These are phyloP conservation scores for Magnolia officinalis DNA, from an alignment of 164 flowering plant species.

Conservation along the genomic window DNA sequence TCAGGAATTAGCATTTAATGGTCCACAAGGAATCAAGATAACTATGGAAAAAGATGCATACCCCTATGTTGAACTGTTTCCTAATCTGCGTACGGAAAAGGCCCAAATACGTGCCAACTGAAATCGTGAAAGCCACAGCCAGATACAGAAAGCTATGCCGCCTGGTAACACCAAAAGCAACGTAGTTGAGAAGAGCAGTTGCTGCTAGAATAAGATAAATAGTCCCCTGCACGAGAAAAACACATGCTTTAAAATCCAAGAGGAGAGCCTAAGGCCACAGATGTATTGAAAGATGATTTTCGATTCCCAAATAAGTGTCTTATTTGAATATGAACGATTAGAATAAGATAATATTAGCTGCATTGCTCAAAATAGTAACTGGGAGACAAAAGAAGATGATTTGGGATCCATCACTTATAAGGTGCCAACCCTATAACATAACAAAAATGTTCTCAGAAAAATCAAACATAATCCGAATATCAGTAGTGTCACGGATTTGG, in stretches of 20 bases:
- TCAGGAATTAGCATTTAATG: too few relatives aligned
- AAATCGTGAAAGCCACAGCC: slow-evolving; percentile 52
- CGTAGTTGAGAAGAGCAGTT: slow-evolving; percentile 36
- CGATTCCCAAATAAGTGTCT: background rate
- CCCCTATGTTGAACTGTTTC: slow-evolving; percentile 82
- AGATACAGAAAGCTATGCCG: slow-evolving; percentile 58
- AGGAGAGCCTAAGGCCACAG: background rate
- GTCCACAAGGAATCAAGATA: background rate
- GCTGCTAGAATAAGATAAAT: slow-evolving; percentile 43
- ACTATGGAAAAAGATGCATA: slow-evolving; percentile 20
- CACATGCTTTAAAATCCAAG: background rate
- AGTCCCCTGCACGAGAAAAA: slow-evolving; percentile 52
- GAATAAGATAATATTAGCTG: background rate
- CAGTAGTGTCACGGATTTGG: too few relatives aligned
- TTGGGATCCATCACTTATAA: background rate
- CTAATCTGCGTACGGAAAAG: slow-evolving; percentile 61
- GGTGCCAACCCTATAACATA: too few relatives aligned
- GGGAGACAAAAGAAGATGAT: background rate
- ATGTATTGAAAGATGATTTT: background rate
- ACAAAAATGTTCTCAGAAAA: too few relatives aligned
- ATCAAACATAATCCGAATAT: too few relatives aligned
- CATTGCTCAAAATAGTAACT: background rate
- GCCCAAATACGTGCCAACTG: slow-evolving; percentile 54
- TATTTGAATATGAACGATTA: background rate
- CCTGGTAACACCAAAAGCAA: slow-evolving; percentile 56